Base-by-base conservation (phyloP, 495 filamentous ascomycete species). In the Talaromyces ruber region DNA sequence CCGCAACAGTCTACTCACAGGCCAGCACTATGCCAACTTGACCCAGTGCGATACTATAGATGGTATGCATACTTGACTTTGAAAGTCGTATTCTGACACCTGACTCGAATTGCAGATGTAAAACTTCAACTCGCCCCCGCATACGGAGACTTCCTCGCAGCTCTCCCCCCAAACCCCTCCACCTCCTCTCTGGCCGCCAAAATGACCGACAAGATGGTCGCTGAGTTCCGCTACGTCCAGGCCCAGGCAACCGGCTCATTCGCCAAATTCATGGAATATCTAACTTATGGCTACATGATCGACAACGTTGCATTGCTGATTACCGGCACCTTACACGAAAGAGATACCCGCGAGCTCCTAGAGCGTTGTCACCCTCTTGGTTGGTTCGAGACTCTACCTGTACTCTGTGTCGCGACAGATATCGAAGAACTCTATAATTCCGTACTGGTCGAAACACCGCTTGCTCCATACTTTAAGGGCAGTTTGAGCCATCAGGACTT, bases 211-310 rank as follows among this genome's bases (percentile, higher is more conserved):
- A 99, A 99, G 82, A 85, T 99, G 66, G 92, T 98, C 67, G 86
- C 92, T 60, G 95, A 99, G 72, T 99, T 99, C 76, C 87, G 92
- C 63, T 99, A 99, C 72, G 79, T 99, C 58, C 87, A 92, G 66
- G 91, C 91, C 45, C 95, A 98, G 70, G 87, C 95, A 16, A 89
- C 89, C 5, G 95, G 94, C 6, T 89, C 91, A 0, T 84, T 96
- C 22, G 87, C 92, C 57, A 91, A 90, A 67, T 99, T 99, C 74
- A 87, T 98, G 78, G 91, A 97, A 70, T 99, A 96, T 73, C 78
- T 99, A 60, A 98, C 93, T 11, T 98, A 99, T 69, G 92, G 91
- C 53, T 99, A 99, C 80, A 99, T 99, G 94, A 99, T 99, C 75
- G 94, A 99, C 76, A 99, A 99, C 72, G 92, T 99, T 45, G 95